Evolutionary conservation across 495 filamentous ascomycete species (phyloP).

Genomic region (Trichodelitschia bisporula): DNA sequence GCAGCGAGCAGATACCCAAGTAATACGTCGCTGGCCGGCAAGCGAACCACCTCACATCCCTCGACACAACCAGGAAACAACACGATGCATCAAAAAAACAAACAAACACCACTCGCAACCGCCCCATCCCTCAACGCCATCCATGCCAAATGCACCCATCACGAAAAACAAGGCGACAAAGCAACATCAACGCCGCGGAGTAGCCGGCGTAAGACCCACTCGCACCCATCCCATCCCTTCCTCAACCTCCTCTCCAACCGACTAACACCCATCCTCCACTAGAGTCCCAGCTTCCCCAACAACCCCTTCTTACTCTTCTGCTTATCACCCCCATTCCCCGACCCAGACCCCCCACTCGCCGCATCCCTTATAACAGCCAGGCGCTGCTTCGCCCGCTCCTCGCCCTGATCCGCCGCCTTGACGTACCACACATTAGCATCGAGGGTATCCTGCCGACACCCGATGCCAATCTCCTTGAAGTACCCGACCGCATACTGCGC

Average conservation of each 20-base stretch:
- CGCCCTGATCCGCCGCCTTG: constrained; percentile 76
- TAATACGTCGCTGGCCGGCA: too few species aligned
- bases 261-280: neutral
- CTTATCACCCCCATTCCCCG: constrained; percentile 1
- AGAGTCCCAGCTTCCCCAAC: neutral
- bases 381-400: constrained; percentile 66
- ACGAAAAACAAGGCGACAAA: too few species aligned
- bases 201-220: neutral
- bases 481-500: constrained; percentile 90
- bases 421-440: constrained; percentile 99
- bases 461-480: constrained; percentile 97
- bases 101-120: too few species aligned
- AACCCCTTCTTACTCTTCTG: constrained; percentile 9
- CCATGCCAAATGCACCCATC: too few species aligned
- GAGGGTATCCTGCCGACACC: constrained; percentile 72
- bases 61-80: too few species aligned
- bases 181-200: too few species aligned
- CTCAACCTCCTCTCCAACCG: neutral
- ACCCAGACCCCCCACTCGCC: constrained; percentile 35
- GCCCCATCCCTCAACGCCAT: too few species aligned
- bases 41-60: too few species aligned
- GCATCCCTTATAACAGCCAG: constrained; percentile 71
- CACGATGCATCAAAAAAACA: too few species aligned
- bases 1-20: too few species aligned
- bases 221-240: neutral